Evolutionary conservation across 1,284 basidiomycete species (phyloP).

Genomic region (Exobasidium rhododendri): DNA sequence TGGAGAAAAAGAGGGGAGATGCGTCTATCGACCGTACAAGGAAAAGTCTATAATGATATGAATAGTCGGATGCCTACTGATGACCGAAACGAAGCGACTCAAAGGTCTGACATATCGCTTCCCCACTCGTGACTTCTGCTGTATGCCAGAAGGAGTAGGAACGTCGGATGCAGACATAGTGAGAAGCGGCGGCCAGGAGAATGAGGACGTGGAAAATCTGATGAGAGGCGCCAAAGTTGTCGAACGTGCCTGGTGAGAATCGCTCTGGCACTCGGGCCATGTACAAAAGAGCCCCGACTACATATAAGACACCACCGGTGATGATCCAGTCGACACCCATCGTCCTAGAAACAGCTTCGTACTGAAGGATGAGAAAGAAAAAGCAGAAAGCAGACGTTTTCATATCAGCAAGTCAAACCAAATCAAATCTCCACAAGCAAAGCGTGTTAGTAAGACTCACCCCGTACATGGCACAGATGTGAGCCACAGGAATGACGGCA

Average conservation of each 20-base stretch:
- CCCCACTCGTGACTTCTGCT: slow-evolving; percentile 3
- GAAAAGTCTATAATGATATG: too few relatives aligned
- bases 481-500: slow-evolving; percentile 69
- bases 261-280: slow-evolving; percentile 79
- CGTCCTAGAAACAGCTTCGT: slow-evolving; percentile 33
- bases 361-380: slow-evolving; percentile 51
- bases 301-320: slow-evolving; percentile 38
- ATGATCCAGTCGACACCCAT: slow-evolving; percentile 43
- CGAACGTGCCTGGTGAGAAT: slow-evolving; percentile 73
- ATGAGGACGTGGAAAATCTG: slow-evolving; percentile 80
- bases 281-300: slow-evolving; percentile 40
- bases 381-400: slow-evolving; percentile 30
- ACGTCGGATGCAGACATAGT: slow-evolving; percentile 60
- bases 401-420: neutral
- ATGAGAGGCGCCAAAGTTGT: slow-evolving; percentile 75
- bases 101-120: slow-evolving; percentile 7
- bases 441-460: slow-evolving; percentile 13
- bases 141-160: slow-evolving; percentile 52
- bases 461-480: slow-evolving; percentile 60
- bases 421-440: neutral
- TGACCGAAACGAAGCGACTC: slow-evolving; percentile 5
- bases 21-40: too few relatives aligned
- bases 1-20: too few relatives aligned
- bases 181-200: slow-evolving; percentile 70
- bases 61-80: too few relatives aligned